phyloP scores from a whole-genome alignment of 495 filamentous ascomycete species.

The Annulohypoxylon nitens region DNA sequence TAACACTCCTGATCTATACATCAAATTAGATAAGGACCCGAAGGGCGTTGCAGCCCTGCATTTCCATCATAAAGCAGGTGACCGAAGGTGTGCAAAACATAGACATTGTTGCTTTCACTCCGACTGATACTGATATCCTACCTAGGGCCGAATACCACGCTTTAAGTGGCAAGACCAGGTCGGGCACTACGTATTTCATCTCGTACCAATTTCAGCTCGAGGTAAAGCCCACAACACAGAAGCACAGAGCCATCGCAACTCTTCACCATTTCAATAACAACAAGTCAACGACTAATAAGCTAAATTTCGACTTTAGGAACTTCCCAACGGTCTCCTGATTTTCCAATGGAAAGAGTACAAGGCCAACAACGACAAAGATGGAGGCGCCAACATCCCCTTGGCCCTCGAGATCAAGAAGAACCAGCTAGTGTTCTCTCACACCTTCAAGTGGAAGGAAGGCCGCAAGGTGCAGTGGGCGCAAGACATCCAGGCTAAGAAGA shows the following conservation, averaged over 20 bases:
- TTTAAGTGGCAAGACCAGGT: constrained; percentile 29
- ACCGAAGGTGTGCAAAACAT: constrained; percentile 23
- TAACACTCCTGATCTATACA: constrained; percentile 30
- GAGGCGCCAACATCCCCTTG: constrained; percentile 37
- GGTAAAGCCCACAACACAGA: background rate
- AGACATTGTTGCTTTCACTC: no score
- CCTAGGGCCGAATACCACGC: constrained; percentile 41
- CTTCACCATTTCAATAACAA: background rate
- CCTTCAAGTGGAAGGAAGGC: constrained; percentile 29
- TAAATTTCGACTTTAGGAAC: no score
- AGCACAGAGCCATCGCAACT: background rate
- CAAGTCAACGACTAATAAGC: no score
- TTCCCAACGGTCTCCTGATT: constrained; percentile 29
- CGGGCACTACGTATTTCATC: constrained; percentile 42
- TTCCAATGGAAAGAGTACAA: constrained; percentile 45
- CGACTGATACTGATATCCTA: constrained; percentile 4
- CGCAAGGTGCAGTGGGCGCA: constrained; percentile 38
- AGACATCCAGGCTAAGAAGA: constrained; percentile 21
- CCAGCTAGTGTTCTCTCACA: constrained; percentile 28
- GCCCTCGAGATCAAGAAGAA: constrained; percentile 24
- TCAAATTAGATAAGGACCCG: constrained; percentile 34
- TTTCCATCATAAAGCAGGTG: constrained; percentile 33
- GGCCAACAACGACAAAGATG: constrained; percentile 35
- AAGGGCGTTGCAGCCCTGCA: constrained; percentile 27
- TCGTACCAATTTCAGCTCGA: constrained; percentile 36